Evolutionary conservation across 306 rosid genomes (phyloP).

Genomic region (Quercus parvula): DNA sequence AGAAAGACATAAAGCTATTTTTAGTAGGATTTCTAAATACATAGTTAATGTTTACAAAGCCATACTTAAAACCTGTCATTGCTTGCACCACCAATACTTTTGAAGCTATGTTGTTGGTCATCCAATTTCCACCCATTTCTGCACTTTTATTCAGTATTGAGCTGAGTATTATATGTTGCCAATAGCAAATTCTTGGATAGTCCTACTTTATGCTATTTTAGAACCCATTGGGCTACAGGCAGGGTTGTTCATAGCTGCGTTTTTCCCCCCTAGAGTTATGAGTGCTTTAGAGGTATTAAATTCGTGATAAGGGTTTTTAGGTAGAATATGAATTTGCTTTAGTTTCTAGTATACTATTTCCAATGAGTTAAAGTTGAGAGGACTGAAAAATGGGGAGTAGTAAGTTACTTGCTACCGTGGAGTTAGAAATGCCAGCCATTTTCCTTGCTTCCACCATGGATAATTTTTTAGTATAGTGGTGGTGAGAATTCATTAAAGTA

Average conservation of each 20-base stretch:
- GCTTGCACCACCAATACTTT: no score
- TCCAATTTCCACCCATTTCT: no score
- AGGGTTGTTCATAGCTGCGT: background rate
- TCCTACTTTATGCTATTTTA: background rate
- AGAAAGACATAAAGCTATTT: no score
- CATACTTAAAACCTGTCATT: no score
- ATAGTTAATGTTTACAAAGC: no score
- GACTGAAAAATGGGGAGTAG: no score
- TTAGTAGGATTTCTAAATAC: no score
- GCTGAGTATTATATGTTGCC: background rate
- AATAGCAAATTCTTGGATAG: background rate
- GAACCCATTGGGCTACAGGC: background rate
- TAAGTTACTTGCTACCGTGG: no score
- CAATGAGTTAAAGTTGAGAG: background rate
- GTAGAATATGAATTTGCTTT: background rate
- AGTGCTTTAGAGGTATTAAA: background rate
- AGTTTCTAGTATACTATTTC: background rate
- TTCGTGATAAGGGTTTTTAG: background rate
- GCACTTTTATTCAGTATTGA: background rate
- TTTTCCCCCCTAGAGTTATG: background rate
- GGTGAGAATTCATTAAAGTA: background rate
- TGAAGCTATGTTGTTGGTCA: no score
- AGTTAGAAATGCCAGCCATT: background rate
- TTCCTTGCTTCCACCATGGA: background rate
- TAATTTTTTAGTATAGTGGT: background rate